A percentile compares a stretch with the other conserved stretches of the same genome.
Conservation (phyloP, 2,329 filamentous ascomycete genomes). For the Colletotrichum sp. region DNA sequence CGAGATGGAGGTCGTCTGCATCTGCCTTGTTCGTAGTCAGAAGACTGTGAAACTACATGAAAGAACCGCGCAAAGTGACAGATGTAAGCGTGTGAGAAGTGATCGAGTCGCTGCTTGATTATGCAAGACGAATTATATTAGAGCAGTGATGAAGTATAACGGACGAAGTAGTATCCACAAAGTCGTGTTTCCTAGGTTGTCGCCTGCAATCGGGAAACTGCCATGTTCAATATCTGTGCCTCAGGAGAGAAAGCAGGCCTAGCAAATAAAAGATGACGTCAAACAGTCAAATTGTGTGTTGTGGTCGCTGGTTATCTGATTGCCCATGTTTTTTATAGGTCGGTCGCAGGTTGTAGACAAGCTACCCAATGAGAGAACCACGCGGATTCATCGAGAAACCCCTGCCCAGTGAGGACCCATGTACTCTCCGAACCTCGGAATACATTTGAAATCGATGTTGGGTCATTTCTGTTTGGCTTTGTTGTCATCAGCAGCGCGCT, state of each 20-base stretch:
- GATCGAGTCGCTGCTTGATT: not conserved
- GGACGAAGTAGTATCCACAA: not conserved
- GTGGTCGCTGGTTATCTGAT: accelerated
- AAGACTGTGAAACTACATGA: accelerated
- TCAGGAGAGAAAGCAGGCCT: accelerated
- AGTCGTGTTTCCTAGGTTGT: accelerated
- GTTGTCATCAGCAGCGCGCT: accelerated
- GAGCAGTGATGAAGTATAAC: not conserved
- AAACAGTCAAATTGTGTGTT: not conserved
- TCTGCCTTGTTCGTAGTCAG: accelerated
- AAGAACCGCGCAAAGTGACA: not conserved
- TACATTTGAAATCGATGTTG: accelerated
- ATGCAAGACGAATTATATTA: not conserved
- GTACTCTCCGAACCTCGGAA: accelerated
- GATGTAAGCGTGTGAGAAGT: too few species aligned
- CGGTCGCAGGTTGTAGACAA: accelerated
- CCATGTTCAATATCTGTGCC: not conserved
- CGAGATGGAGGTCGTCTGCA: not conserved
- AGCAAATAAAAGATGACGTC: too few species aligned
- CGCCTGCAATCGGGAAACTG: accelerated
- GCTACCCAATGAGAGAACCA: accelerated
- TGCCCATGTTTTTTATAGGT: not conserved
- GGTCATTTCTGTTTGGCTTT: accelerated
- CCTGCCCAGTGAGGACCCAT: accelerated
- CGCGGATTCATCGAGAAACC: not conserved